These are phyloP conservation scores for Pichia sp. DNA, from an alignment of 1,139 yeast species.

Conservation along the genomic window DNA sequence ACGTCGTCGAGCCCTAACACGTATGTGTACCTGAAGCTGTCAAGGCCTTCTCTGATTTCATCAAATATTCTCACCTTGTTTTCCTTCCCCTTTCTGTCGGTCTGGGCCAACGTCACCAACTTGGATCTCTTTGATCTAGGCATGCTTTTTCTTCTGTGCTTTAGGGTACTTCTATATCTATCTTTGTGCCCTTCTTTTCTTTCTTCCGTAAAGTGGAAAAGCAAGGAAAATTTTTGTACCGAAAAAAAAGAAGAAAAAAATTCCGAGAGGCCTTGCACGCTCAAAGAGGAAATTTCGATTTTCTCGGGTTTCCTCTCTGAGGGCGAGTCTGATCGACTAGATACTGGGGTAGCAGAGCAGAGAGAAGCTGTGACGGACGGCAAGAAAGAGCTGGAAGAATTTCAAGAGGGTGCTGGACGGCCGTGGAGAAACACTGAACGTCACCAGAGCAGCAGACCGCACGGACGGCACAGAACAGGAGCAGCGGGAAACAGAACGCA, in stretches of 20 bases:
- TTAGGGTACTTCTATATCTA: too few species aligned
- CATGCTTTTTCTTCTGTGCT: conserved; percentile 35
- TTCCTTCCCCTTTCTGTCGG: conserved; percentile 92
- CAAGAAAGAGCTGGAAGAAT: not conserved
- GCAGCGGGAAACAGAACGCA: not conserved
- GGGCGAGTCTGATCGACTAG: not conserved
- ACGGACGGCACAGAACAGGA: not conserved
- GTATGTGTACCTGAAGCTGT: conserved; percentile 75
- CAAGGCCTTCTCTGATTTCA: conserved; percentile 79
- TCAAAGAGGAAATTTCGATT: not conserved
- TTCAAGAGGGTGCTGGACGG: not conserved
- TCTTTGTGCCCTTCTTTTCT: too few species aligned
- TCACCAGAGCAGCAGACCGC: not conserved
- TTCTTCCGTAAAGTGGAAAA: too few species aligned
- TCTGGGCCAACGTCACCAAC: conserved; percentile 91
- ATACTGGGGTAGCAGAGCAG: not conserved
- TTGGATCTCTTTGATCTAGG: conserved; percentile 94
- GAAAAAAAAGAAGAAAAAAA: not conserved
- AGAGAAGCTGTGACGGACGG: not conserved
- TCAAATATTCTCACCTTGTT: conserved; percentile 88
- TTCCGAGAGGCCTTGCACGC: not conserved
- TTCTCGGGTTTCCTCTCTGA: not conserved
- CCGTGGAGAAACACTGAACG: not conserved
- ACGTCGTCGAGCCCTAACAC: conserved; percentile 84
- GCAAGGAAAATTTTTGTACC: not conserved